Evolutionary conservation across 768 basidiomycete species (phyloP), one percentile per base, ranked within the genome.

Genomic region (Agrocybe pediades): DNA sequence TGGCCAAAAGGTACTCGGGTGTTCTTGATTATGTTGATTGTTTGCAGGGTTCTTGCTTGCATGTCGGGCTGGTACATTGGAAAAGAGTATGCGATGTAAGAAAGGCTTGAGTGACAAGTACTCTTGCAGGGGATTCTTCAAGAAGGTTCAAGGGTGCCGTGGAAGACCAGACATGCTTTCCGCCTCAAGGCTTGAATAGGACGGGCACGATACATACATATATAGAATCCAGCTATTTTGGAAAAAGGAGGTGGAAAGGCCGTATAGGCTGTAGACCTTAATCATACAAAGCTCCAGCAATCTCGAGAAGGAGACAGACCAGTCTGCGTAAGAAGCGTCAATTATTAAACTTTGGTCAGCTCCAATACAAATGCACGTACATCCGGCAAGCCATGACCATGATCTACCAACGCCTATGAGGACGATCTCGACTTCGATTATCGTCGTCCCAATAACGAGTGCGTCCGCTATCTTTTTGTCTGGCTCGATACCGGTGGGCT

Each of bases 401-500:
- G 29, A 40, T 13, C 56, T 36, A 65, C 58, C 62, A 62, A 36
- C 46, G 56, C 39, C 57, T 52, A 15, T 45, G 24, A 46, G 48
- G 54, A 15, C 56, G 56, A 41, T 42, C 50, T 23, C 51, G 51
- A 49, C 43, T 40, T 26, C 51, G 58, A 33, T 51, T 51, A 17
- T 62, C 62, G 41, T 56, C 49, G 6, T 55, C 51, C 58, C 55
- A 54, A 27, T 41, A 36, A 8, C 53, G 49, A 45, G 43, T 43
- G 41, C 57, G 3, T 15, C n/a, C 53, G n/a, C 59, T 55, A 40
- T 64, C 61, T 25, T 60, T 54, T 23, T 64, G 46, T 20, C 62
- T 51, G 11, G 73, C 76, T 49, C 72, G 44, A 19, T 74, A 75
- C 23, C 82, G 74, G 60, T 82, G 85, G 1, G 90, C 90, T 53